phyloP scores from a whole-genome alignment of 2,329 filamentous ascomycete species.

The Fusarium virguliforme region DNA sequence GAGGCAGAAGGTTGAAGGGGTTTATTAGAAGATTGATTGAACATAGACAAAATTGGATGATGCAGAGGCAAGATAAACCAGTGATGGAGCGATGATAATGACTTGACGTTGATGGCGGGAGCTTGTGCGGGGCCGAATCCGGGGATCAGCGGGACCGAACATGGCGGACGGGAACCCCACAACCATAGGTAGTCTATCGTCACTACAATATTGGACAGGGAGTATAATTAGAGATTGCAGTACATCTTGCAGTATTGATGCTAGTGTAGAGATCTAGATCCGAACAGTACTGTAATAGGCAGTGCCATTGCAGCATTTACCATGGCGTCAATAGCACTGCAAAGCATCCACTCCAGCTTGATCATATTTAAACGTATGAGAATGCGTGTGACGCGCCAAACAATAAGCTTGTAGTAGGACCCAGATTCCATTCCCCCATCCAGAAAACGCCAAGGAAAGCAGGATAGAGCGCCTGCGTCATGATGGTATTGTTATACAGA shows the following conservation, averaged over 20 bases:
- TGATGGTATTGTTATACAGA: slow-evolving; percentile 43
- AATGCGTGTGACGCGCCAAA: slow-evolving; percentile 48
- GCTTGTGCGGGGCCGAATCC: slow-evolving; percentile 48
- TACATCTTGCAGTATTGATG: neutral
- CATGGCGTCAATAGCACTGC: neutral
- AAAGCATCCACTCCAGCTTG: neutral
- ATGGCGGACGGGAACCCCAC: slow-evolving; percentile 40
- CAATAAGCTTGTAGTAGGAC: slow-evolving; percentile 43
- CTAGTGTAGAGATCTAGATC: no score
- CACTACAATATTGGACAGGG: slow-evolving; percentile 25
- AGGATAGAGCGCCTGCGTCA: slow-evolving; percentile 42
- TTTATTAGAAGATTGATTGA: neutral
- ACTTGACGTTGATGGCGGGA: slow-evolving; percentile 35
- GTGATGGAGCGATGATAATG: slow-evolving; percentile 40
- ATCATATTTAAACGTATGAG: slow-evolving; percentile 43
- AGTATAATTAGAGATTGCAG: neutral
- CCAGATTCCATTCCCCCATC: slow-evolving; percentile 34
- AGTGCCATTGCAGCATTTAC: neutral
- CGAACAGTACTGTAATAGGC: neutral
- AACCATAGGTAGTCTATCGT: slow-evolving; percentile 20
- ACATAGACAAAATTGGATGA: neutral
- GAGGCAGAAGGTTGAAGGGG: no score
- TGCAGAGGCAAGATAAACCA: neutral
- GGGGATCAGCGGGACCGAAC: slow-evolving; percentile 38
- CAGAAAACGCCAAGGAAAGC: slow-evolving; percentile 42